Evolutionary conservation across 1,284 basidiomycete species (phyloP), one percentile per base, ranked within the genome.

Genomic region (Austroboletus niveus): DNA sequence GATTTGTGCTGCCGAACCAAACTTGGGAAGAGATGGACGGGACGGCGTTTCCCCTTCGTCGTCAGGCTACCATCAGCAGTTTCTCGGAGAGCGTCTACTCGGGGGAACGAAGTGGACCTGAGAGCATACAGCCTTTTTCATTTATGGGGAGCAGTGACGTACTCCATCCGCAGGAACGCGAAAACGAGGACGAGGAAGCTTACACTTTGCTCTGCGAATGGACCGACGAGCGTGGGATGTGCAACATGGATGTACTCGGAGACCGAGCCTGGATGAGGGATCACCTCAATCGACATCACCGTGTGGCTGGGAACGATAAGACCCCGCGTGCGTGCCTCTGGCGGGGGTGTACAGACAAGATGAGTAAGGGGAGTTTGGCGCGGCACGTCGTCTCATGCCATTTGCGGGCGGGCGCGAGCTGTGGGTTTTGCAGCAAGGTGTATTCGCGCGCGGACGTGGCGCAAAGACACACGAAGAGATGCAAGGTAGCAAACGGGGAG

Each of bases 371-470:
- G 14, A 59, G 53, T 45, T 52, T 68, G 42, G 58, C 55, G 29
- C 53, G 65, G 15, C 65, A 69, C 22, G 46, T 69, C 4, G 54
- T 60, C 8, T 69, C 60, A 27, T 35, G 63, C 1, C 65, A 69
- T 43, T 15, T 64, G 24, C 40, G 54, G 10, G 50, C 61, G 2
- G 61, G 63, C 2, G 52, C 56, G 31, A 54, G 55, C 10, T 68
- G 63, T 54, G 53, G 42, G 22, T 52, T 55, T 45, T 69, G 66
- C 22, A 56, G 49, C 45, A 64, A 66, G 51, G 42, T 55, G 31
- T 66, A 66, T 43, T 69, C 65, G 36, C 59, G 66, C 6, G 48
- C 42, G n/a, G 63, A 64, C 41, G 66, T 65, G 10, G 63, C 65
- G 3, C 48, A 52, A 34, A 66, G 63, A 40, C 65, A 69, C 35